phyloP scores from a whole-genome alignment of 2,329 filamentous ascomycete species.

The Cordyceps pruinosa region DNA sequence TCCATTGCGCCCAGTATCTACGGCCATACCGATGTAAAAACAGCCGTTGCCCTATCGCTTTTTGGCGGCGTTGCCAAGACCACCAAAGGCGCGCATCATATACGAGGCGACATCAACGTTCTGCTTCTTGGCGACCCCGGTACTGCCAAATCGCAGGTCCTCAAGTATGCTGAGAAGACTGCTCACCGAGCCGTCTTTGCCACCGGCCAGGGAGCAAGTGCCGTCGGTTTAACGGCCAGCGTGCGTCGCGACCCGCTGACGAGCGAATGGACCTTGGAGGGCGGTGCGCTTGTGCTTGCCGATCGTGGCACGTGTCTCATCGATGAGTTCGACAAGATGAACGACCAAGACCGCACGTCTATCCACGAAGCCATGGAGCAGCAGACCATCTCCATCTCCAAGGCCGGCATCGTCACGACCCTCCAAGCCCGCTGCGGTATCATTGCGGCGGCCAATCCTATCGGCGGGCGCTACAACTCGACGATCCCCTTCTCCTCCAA shows the following conservation, averaged over 20 bases:
- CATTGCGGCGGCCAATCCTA: constrained; percentile 92
- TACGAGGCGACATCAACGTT: constrained; percentile 97
- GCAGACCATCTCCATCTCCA: constrained; percentile 98
- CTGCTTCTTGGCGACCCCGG: constrained; percentile 92
- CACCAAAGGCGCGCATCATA: constrained; percentile 79
- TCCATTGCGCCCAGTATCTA: constrained; percentile 98
- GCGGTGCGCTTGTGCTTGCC: constrained; percentile 88
- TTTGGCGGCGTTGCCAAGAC: constrained; percentile 93
- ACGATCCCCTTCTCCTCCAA: constrained; percentile 95
- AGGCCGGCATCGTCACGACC: constrained; percentile 96
- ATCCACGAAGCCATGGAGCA: constrained; percentile 99
- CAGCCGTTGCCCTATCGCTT: constrained; percentile 84
- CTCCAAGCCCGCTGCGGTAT: constrained; percentile 93
- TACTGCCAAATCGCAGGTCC: constrained; percentile 93
- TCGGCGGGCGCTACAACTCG: constrained; percentile 92
- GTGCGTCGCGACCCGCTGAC: constrained; percentile 93
- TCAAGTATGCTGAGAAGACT: constrained; percentile 97
- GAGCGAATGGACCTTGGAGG: constrained; percentile 95
- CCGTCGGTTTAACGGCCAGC: constrained; percentile 94
- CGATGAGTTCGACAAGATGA: constrained; percentile 99
- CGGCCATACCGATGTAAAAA: constrained; percentile 94
- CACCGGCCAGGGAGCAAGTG: constrained; percentile 92
- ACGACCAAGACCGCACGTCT: constrained; percentile 93
- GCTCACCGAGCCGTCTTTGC: constrained; percentile 95
- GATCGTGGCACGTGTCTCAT: constrained; percentile 94